Percentiles rank a stretch among this genome's conserved stretches.
Evolutionary conservation across 192 early-diverging fungal genomes (phyloP).

Genomic region (Pilaira anomala): DNA sequence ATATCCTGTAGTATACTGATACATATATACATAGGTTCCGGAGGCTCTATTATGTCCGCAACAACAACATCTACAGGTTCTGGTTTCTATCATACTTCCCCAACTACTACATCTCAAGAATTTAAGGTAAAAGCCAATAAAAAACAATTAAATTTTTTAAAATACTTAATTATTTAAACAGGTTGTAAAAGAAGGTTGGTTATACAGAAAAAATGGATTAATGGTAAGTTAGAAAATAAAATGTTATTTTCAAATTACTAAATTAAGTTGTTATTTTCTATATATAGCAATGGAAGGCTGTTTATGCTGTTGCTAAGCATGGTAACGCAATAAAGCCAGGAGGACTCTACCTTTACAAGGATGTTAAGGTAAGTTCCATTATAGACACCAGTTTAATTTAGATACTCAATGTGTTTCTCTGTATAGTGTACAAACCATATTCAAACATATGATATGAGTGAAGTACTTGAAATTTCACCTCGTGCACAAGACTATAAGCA

Average conservation of each 20-base stretch:
- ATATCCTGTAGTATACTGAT: too few species aligned
- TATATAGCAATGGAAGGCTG: constrained; percentile 46
- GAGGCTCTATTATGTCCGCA: constrained; percentile 4
- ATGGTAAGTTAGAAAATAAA: constrained; percentile 31
- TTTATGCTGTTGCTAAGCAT: constrained; percentile 48
- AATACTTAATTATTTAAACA: constrained; percentile 9
- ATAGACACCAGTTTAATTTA: not conserved
- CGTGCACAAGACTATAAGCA: constrained; percentile 39
- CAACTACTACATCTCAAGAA: constrained; percentile 15
- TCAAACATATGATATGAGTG: constrained; percentile 50
- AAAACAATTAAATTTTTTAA: not conserved
- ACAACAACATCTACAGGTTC: not conserved
- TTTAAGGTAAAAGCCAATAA: constrained; percentile 19
- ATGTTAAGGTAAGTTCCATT: constrained; percentile 44
- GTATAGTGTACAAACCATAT: constrained; percentile 39
- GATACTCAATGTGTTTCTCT: not conserved
- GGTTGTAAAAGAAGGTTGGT: constrained; percentile 53
- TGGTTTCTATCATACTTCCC: not conserved
- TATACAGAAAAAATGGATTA: constrained; percentile 43
- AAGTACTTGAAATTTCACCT: constrained; percentile 44
- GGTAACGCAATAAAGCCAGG: constrained; percentile 47
- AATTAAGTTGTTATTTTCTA: not conserved
- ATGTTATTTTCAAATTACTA: not conserved
- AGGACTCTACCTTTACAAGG: constrained; percentile 46
- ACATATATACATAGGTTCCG: not conserved